Base-by-base conservation (phyloP, 2,329 filamentous ascomycete genomes). In the Pyrenophora seminiperda region DNA sequence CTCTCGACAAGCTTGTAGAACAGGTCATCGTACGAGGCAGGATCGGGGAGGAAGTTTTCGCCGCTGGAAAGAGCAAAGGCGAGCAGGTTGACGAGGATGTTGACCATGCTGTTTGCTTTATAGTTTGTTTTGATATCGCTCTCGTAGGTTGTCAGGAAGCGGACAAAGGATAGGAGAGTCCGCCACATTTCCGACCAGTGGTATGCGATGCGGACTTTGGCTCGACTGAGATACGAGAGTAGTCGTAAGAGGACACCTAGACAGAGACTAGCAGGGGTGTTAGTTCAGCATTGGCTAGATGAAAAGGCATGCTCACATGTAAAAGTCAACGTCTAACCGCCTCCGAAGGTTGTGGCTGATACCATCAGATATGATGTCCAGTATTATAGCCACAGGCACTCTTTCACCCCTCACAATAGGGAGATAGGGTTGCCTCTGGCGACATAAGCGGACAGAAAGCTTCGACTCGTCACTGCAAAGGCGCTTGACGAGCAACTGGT, bases 1-100 rank as follows among this genome's bases (percentile, higher is more conserved):
- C 88, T 89, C 74, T 99, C 94, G 19, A 97, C 91, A 2, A 97
- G 83, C 75, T 99, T 99, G 83, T 99, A 99, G 76, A 99, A 97
- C 0, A 99, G 80, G 67, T 99, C 94, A 65, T 99, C 94, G 73
- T 97, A 97, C 1, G 90, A 87, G 14, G 89, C 83, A 0, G 91
- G 87, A 22, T 89, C 90, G 0, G 93, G 94, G 6, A 99, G 81
- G 74, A 99, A 97, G 2, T 89, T 86, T 71, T 97, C 94, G 5
- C 94, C 94, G 2, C 86, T 84, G 1, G 90, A 94, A 6, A 99
- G 80, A 2, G 90, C 89, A 31, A 97, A 82, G 1, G 90, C 90
- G 31, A 97, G 79, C 5, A 97, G 78, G 66, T 94, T 91, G 42
- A 94, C 87, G 1, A 96, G 82, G 27, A 87, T 82, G 61, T 89